Percentiles rank a stretch among this genome's conserved stretches.
These are phyloP conservation scores for Entomortierella beljakovae DNA, from an alignment of 192 early-diverging fungal species.

Conservation along the genomic window DNA sequence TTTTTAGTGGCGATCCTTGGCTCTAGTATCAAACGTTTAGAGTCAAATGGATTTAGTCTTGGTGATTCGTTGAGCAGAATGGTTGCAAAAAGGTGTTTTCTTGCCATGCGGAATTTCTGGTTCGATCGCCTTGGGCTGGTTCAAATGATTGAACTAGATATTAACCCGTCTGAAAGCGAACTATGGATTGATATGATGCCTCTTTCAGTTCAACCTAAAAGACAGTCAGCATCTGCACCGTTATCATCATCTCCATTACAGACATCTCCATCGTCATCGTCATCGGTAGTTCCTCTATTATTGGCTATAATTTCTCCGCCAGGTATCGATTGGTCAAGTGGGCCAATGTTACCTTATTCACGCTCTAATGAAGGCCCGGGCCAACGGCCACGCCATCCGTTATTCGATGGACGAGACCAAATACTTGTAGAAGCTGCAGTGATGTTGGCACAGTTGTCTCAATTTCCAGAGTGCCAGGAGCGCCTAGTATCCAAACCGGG, in stretches of 20 bases:
- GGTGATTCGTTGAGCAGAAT: background rate
- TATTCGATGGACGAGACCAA: conserved; percentile 17
- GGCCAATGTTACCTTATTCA: conserved; percentile 8
- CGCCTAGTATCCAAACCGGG: conserved; percentile 31
- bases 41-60: background rate
- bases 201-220: background rate
- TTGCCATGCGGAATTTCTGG: conserved; percentile 26
- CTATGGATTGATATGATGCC: conserved; percentile 16
- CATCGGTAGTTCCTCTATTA: conserved; percentile 32
- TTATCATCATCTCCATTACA: background rate
- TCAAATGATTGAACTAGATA: conserved; percentile 25
- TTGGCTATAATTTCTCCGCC: conserved; percentile 22
- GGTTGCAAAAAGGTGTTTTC: conserved; percentile 14
- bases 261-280: too few relatives aligned
- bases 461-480: conserved; percentile 30
- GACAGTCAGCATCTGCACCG: background rate
- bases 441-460: conserved; percentile 6
- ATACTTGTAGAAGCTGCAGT: conserved; percentile 17
- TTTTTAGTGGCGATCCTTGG: conserved; percentile 24
- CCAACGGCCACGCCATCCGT: conserved; percentile 8
- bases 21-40: conserved; percentile 11
- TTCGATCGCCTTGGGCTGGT: conserved; percentile 13
- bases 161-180: background rate
- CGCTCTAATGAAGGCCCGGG: background rate
- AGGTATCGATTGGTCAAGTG: conserved; percentile 17